These are phyloP conservation scores for Suillus discolor DNA, from an alignment of 768 basidiomycete genomes.

Conservation along the genomic window DNA sequence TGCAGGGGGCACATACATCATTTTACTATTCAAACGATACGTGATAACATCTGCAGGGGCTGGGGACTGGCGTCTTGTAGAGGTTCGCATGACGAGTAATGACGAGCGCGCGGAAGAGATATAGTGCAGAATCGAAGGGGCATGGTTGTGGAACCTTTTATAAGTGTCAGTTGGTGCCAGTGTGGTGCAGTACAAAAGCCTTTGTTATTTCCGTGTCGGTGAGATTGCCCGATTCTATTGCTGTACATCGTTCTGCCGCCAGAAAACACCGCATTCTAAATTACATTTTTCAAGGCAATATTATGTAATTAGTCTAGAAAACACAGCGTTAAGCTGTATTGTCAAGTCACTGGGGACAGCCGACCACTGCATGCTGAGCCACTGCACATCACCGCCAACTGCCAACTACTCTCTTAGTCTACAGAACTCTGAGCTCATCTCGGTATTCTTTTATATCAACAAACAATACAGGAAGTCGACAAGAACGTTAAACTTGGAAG, in stretches of 20 bases:
- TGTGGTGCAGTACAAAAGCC: background rate
- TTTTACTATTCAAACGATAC: constrained; percentile 43
- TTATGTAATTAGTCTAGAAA: no score
- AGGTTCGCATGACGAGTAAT: background rate
- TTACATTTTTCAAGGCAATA: no score
- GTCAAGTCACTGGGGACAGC: no score
- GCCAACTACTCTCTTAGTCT: background rate
- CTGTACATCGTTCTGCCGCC: no score
- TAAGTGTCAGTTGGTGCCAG: background rate
- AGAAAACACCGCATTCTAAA: no score
- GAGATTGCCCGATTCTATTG: no score
- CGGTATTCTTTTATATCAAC: background rate
- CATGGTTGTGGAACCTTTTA: background rate
- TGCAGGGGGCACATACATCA: constrained; percentile 56
- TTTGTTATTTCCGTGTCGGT: background rate
- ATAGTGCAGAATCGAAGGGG: background rate
- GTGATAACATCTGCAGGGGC: constrained; percentile 47
- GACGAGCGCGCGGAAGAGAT: background rate
- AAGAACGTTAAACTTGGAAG: constrained; percentile 34
- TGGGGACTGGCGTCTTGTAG: constrained; percentile 21
- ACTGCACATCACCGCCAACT: background rate
- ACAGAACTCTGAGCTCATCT: background rate
- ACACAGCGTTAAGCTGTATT: no score
- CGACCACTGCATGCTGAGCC: no score
- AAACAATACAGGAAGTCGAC: background rate